A percentile compares a stretch with the other conserved stretches of the same genome.
Conservation (phyloP, 78 protist species). For the Tieghemostelium lacteum region DNA sequence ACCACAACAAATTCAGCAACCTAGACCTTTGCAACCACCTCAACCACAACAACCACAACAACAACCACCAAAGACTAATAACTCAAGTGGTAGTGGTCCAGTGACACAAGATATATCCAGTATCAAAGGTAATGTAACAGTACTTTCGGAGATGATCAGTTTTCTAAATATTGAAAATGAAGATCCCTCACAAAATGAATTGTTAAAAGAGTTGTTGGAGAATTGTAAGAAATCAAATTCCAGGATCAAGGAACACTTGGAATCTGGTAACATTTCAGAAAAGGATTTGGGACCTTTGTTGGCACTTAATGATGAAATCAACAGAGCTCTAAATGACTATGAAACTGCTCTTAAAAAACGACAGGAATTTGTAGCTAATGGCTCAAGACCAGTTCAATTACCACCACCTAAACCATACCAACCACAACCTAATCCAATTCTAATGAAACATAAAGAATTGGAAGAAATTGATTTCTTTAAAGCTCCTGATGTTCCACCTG, state of each 20-base stretch:
- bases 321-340: constrained; percentile 34
- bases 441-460: constrained; percentile 27
- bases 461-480: constrained; percentile 48
- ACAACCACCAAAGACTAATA: no score
- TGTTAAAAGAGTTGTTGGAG: constrained; percentile 43
- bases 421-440: neutral
- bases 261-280: constrained; percentile 32
- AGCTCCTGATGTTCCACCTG: constrained; percentile 43
- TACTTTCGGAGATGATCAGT: constrained; percentile 53
- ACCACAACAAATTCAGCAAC: no score
- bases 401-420: constrained; percentile 20
- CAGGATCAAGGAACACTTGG: constrained; percentile 42
- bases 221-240: constrained; percentile 27
- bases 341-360: constrained; percentile 17
- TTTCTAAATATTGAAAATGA: constrained; percentile 68
- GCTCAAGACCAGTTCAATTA: constrained; percentile 30
- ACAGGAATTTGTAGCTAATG: constrained; percentile 45
- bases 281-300: constrained; percentile 19
- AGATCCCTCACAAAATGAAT: constrained; percentile 46
- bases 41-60: no score
- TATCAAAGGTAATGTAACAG: constrained; percentile 47
- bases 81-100: neutral
- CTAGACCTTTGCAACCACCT: no score
- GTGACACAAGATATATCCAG: constrained; percentile 52
- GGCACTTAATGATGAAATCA: constrained; percentile 42